Conservation (phyloP, 1,139 yeast genomes). For the Kurtzmaniella quercitrusa region DNA sequence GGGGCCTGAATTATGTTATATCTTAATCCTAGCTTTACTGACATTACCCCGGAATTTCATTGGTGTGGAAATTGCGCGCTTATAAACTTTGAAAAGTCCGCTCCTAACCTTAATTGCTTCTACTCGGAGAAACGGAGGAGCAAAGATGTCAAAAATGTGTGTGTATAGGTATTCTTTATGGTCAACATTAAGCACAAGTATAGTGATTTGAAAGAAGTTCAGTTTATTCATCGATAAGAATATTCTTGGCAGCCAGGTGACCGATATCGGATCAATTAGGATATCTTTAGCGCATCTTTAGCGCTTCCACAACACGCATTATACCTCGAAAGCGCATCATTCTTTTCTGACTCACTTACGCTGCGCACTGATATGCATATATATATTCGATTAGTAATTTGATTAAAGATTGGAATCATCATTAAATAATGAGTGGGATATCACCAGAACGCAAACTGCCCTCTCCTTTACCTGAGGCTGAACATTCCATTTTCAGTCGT, state of each 20-base stretch:
- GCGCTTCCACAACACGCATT: neutral
- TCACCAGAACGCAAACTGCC: neutral
- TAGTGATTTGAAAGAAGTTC: no score
- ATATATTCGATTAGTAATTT: neutral
- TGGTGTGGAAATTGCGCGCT: neutral
- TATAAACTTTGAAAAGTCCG: no score
- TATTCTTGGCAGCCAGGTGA: neutral
- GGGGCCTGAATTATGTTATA: conserved; percentile 49
- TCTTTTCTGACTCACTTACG: no score
- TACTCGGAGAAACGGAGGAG: neutral
- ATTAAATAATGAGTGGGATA: neutral
- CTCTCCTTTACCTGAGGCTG: conserved; percentile 6
- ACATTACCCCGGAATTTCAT: neutral
- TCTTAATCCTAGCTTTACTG: conserved; percentile 6
- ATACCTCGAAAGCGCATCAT: neutral
- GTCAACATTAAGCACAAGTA: no score
- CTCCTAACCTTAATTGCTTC: neutral
- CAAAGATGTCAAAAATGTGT: no score
- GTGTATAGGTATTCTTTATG: no score
- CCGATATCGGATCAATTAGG: neutral
- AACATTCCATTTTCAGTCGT: conserved; percentile 3
- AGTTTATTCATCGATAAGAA: no score
- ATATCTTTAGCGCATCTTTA: neutral
- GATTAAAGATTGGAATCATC: neutral
- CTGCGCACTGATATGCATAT: neutral